Base-by-base conservation (phyloP, 164 flowering plant species). In the Aristolochia contorta region DNA sequence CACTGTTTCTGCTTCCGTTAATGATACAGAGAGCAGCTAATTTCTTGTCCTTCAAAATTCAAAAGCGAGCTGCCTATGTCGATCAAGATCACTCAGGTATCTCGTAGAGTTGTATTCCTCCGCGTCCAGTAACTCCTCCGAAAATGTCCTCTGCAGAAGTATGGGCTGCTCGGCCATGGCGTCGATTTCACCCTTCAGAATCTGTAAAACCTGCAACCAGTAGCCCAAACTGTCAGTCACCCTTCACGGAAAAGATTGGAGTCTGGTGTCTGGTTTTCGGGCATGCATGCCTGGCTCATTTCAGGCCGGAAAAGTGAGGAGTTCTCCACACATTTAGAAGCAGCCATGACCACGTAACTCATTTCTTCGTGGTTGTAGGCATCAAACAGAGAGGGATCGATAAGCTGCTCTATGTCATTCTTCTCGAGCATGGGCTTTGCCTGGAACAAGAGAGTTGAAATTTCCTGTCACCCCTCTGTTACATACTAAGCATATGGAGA, bases 241-340 rank as follows among this genome's bases (percentile, higher is more conserved):
- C 51, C 16, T 32, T 32, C 7, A 32, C 7, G 33, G 33, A 32
- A 32, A 32, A 32, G 33, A 32, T 7, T 32, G 33, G 33, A 3
- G 7, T 32, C 33, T 7, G 7, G 33, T 32, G 7, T 32, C 33
- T 32, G 7, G 7, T 3, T 7, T 32, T 3, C 4, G 3, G 3
- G 3, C 33, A 7, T 3, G 74, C 74, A 56, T 84, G 73, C 98
- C 86, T 92, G 77, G 54, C 74, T 80, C 98, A 92, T 92, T 62
- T 67, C 71, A 32, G 96, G 98, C 58, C 97, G 79, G n/a, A 72
- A 61, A 30, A 70, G 27, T n/a, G 97, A 65, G n/a, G 79, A 73
- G 13, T 78, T 79, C 46, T 80, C 71, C 24, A 82, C 64, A 69
- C 96, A 93, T 71, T 75, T 45, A n/a, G 86, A 81, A 68, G 94